Evolutionary conservation across 805 yeast genomes (phyloP).

Genomic region (Lipomyces sp.): DNA sequence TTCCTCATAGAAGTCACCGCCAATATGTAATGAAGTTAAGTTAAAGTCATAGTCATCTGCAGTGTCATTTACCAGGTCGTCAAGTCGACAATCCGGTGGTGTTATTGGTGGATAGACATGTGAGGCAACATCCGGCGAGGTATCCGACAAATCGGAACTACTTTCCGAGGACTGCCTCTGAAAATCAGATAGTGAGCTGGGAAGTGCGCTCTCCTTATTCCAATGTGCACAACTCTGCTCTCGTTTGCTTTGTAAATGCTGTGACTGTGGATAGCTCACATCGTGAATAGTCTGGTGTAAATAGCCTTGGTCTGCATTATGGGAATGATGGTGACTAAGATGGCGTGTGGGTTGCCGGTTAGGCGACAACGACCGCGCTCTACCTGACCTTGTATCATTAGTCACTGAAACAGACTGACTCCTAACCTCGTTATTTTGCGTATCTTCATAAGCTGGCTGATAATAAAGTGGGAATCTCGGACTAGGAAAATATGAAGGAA

Average conservation of each 20-base stretch:
- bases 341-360: slow-evolving; percentile 18
- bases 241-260: neutral
- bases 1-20: slow-evolving; percentile 5
- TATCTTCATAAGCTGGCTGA: slow-evolving; percentile 1
- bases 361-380: slow-evolving; percentile 15
- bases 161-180: slow-evolving; percentile 24
- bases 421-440: neutral
- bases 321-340: slow-evolving; percentile 20
- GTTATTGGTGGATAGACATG: slow-evolving; percentile 22
- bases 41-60: neutral
- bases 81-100: slow-evolving; percentile 29
- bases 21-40: slow-evolving; percentile 6
- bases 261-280: neutral
- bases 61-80: neutral
- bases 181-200: neutral
- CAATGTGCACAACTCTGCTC: neutral
- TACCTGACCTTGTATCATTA: neutral
- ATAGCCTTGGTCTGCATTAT: neutral
- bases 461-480: neutral
- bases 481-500: slow-evolving; percentile 7
- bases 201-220: neutral
- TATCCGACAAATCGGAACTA: slow-evolving; percentile 32
- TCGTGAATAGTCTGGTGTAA: neutral
- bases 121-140: slow-evolving; percentile 31
- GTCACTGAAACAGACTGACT: neutral